Base-by-base conservation (phyloP, 2,329 filamentous ascomycete genomes). In the Diaporthe sp. region DNA sequence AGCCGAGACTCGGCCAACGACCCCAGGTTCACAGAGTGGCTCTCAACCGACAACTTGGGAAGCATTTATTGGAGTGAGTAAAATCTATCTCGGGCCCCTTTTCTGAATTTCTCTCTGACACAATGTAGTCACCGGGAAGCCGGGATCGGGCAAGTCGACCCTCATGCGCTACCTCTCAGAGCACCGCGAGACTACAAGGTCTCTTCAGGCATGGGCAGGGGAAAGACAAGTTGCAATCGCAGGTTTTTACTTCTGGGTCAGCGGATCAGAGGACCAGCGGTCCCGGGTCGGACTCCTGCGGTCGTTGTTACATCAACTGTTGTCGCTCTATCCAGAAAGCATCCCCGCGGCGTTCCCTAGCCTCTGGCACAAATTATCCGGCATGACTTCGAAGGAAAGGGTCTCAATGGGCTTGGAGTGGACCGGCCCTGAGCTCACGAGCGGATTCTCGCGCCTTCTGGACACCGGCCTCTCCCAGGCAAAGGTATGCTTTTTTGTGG, bases 91-190 rank as follows among this genome's bases (percentile, higher is more conserved):
- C 13, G 13, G 19, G 8, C 8, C 17, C 17, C 6, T 42, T 42
- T 12, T 2, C 39, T 53, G 28, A 15, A 5, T 22, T 17, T n/a
- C 4, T 22, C 17, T 5, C 42, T 65, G 37, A 73, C 46, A 31
- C 9, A 84, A 84, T 70, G 84, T 83, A 84, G 81, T 86, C 51
- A 85, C 81, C 2, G 84, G 84, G 2, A 85, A 87, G 46, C 83
- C 87, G 4, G 87, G 87, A 0, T 85, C 85, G 0, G 87, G 87
- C 0, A 88, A 88, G 76, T 87, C 85, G 0, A 87, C 86, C 0
- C 80, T 88, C 2, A 87, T 87, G 80, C 84, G 85, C 28, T 83
- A 84, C 49, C 79, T 86, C 17, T 81, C 79, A 0, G 78, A 80
- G 4, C 81, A 83, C 28, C 55, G 65, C 0, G 78, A 0, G 31